These are phyloP conservation scores for Suillus lakei DNA, from an alignment of 768 basidiomycete species.

Conservation along the genomic window DNA sequence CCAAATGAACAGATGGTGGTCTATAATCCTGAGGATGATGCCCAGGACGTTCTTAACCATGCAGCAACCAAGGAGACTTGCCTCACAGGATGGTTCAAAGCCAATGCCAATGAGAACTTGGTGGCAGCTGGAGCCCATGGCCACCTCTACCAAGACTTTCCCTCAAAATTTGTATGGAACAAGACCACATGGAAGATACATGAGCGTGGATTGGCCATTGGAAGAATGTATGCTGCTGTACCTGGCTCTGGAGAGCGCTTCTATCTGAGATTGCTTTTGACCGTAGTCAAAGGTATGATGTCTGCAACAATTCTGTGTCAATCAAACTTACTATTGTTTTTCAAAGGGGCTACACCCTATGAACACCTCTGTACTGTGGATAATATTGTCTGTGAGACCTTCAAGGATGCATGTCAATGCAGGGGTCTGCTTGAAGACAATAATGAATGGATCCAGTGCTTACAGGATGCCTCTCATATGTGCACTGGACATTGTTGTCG, in stretches of 20 bases:
- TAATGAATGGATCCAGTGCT: no score
- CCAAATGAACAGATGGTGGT: conserved; percentile 39
- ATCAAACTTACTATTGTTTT: no score
- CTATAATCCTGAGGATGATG: conserved; percentile 37
- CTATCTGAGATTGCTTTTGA: conserved; percentile 45
- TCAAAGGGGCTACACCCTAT: no score
- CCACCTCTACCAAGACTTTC: conserved; percentile 35
- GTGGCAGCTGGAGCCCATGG: conserved; percentile 15
- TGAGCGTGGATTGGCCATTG: conserved; percentile 28
- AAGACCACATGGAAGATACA: conserved; percentile 25
- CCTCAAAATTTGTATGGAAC: not conserved
- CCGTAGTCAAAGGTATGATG: conserved; percentile 36
- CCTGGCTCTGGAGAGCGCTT: conserved; percentile 41
- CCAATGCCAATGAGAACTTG: conserved; percentile 26
- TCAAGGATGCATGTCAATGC: no score
- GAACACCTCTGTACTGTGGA: no score
- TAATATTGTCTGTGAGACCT: no score
- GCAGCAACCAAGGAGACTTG: conserved; percentile 22
- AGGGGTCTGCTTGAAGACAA: no score
- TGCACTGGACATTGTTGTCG: no score
- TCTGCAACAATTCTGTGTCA: no score
- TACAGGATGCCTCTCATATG: no score
- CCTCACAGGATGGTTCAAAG: conserved; percentile 38
- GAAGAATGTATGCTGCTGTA: conserved; percentile 37
- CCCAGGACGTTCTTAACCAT: conserved; percentile 28